phyloP scores from a whole-genome alignment of 352 stramenopile species.

The Globisporangium spiculum region DNA sequence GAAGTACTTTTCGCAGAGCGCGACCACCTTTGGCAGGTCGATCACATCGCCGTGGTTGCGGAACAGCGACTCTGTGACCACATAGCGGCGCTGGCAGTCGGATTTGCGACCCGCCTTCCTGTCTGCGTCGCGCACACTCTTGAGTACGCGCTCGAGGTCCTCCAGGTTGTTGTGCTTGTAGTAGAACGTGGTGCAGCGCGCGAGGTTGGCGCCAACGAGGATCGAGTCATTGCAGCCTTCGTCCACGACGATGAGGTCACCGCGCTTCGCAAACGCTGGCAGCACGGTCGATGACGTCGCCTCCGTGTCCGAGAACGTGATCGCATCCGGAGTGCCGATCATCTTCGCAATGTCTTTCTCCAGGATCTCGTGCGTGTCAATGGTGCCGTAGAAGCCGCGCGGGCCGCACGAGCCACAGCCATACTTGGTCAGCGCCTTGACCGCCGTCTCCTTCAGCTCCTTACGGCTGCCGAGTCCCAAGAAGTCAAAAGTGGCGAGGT shows the following conservation, averaged over 20 bases:
- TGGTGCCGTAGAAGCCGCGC: slow-evolving; percentile 98
- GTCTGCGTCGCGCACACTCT: slow-evolving; percentile 86
- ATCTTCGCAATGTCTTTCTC: slow-evolving; percentile 92
- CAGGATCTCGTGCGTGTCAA: slow-evolving; percentile 87
- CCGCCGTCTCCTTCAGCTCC: slow-evolving; percentile 88
- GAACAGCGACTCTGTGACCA: slow-evolving; percentile 98
- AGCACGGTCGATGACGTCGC: slow-evolving; percentile 93
- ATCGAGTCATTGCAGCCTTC: slow-evolving; percentile 96
- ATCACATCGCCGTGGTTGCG: slow-evolving; percentile 95
- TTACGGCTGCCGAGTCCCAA: slow-evolving; percentile 85
- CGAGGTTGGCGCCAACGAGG: slow-evolving; percentile 90
- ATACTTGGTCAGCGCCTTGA: slow-evolving; percentile 93
- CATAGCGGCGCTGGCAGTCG: slow-evolving; percentile 93
- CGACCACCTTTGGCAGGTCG: slow-evolving; percentile 91
- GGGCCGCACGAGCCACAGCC: slow-evolving; percentile 97
- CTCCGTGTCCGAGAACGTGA: slow-evolving; percentile 97
- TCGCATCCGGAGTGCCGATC: slow-evolving; percentile 91
- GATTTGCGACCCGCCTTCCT: slow-evolving; percentile 72
- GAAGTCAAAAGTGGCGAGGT: slow-evolving; percentile 97
- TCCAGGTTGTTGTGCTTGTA: slow-evolving; percentile 99
- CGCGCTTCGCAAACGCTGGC: slow-evolving; percentile 96
- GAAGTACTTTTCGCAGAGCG: slow-evolving; percentile 89
- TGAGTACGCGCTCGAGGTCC: slow-evolving; percentile 93
- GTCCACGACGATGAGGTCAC: slow-evolving; percentile 96
- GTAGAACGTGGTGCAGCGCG: slow-evolving; percentile 91